Base-by-base conservation (phyloP, 805 yeast genomes). In the Wickerhamiella brachini region DNA sequence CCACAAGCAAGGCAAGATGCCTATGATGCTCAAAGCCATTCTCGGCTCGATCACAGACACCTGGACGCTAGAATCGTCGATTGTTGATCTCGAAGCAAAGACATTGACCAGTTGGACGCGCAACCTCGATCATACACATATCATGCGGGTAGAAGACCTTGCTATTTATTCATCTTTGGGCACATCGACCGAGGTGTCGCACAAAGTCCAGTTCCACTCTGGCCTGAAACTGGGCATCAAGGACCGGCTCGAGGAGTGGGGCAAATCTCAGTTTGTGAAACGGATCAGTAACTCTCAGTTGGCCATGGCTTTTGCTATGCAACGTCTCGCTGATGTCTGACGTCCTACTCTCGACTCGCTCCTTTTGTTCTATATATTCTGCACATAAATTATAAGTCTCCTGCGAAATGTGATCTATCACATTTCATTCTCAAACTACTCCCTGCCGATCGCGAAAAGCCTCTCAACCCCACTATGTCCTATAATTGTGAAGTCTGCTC, bases 251-350 rank as follows among this genome's bases (percentile, higher is more conserved):
- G 97, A 89, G 65, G 71, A 72, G 34, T 87, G 95, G 95, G 79
- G 94, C 26, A 80, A 77, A 59, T 72, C 72, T 20, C 76, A 75
- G 63, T 86, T 89, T 63, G 72, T 77, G 45, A 81, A 80, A 51
- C 84, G 87, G 62, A 69, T 85, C 54, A 69, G 66, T 49, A 78
- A 77, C 56, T 79, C 88, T 17, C 74, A 85, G 56, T 69, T 76
- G 55, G 95, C 95, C 2, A 75, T 89, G 75, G 70, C 77, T 49
- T 78, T 76, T 64, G 96, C 86, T 18, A 83, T 89, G 87, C 78
- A 80, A 55, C 72, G 71, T 56, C 69, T 49, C 13, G 13, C 6
- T n/a, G 18, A 21, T 5, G 23, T 22, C 15, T 48, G n/a, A 41
- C 10, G 9, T 15, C 5, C 15, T 15, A 5, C n/a, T 5, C 38